Percentiles rank a stretch among this genome's conserved stretches.
These are phyloP conservation scores for Smittium mucronatum DNA, from an alignment of 371 early-diverging fungal genomes.

Conservation along the genomic window DNA sequence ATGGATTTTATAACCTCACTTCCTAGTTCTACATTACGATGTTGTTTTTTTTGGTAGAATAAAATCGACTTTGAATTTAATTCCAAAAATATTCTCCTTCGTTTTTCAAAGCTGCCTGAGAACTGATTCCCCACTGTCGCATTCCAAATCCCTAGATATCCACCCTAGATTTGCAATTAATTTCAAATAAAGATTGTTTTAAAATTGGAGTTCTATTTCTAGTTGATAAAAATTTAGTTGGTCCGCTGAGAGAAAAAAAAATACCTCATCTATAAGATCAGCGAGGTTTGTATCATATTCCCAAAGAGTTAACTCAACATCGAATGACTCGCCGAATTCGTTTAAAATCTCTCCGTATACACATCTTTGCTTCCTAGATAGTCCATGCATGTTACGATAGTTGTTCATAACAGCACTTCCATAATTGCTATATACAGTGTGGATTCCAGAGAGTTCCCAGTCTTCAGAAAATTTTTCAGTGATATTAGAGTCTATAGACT, in stretches of 20 bases:
- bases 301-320: background rate
- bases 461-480: background rate
- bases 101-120: conserved; percentile 8
- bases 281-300: background rate
- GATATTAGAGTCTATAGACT: background rate
- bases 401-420: conserved; percentile 2
- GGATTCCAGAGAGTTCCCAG: background rate
- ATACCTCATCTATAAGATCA: conserved; percentile 1
- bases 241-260: too few species aligned
- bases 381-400: background rate
- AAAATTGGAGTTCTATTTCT: too few species aligned
- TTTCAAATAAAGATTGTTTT: too few species aligned
- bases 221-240: too few species aligned
- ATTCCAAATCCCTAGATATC: conserved; percentile 1
- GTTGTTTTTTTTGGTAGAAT: background rate
- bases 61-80: background rate
- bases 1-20: too few species aligned
- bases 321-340: conserved; percentile 7
- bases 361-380: background rate
- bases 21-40: too few species aligned
- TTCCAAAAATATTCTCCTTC: background rate
- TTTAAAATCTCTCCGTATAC: conserved; percentile 6
- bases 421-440: conserved; percentile 3
- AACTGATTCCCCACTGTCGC: background rate
- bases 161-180: conserved; percentile 5